phyloP scores from a whole-genome alignment of 768 basidiomycete genomes.

The Rhodocollybia butyracea region DNA sequence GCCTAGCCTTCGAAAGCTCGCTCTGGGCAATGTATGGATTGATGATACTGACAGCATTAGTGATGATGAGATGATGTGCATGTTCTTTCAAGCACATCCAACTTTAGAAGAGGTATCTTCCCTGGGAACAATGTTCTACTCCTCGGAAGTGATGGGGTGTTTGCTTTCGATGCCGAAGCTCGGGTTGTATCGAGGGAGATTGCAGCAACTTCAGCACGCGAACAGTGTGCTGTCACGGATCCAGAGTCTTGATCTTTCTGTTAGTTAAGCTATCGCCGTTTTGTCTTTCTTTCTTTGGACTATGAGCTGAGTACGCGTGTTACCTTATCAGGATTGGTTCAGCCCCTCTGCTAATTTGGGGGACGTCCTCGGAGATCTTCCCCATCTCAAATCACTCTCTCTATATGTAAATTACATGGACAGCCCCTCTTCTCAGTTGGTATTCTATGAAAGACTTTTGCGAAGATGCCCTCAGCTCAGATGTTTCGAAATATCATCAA shows the following conservation, averaged over 20 bases:
- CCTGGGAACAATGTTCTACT: conserved; percentile 10
- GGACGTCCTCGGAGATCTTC: conserved; percentile 10
- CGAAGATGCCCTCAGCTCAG: conserved; percentile 10
- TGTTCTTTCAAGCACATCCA: conserved; percentile 14
- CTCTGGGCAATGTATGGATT: conserved; percentile 12
- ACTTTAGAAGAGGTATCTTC: conserved; percentile 9
- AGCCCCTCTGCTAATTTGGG: conserved; percentile 17
- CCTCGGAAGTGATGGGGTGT: conserved; percentile 9
- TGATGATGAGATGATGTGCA: conserved; percentile 6
- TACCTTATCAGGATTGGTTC: conserved; percentile 12
- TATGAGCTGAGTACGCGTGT: not conserved
- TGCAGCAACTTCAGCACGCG: conserved; percentile 15
- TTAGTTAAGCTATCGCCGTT: not conserved
- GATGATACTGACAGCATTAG: conserved; percentile 1
- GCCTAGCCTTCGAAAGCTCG: conserved; percentile 12
- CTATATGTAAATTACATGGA: conserved; percentile 18
- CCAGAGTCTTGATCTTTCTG: conserved; percentile 9
- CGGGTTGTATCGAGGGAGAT: conserved; percentile 11
- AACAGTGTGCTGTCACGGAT: conserved; percentile 10
- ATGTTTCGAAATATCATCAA: conserved; percentile 15
- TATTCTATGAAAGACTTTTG: conserved; percentile 13
- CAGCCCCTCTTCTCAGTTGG: conserved; percentile 2
- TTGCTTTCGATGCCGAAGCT: conserved; percentile 12
- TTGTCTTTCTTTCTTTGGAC: not conserved
- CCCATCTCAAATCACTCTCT: conserved; percentile 9